Base-by-base conservation (phyloP, 1,284 basidiomycete genomes). In the Veloboletus limbatus region DNA sequence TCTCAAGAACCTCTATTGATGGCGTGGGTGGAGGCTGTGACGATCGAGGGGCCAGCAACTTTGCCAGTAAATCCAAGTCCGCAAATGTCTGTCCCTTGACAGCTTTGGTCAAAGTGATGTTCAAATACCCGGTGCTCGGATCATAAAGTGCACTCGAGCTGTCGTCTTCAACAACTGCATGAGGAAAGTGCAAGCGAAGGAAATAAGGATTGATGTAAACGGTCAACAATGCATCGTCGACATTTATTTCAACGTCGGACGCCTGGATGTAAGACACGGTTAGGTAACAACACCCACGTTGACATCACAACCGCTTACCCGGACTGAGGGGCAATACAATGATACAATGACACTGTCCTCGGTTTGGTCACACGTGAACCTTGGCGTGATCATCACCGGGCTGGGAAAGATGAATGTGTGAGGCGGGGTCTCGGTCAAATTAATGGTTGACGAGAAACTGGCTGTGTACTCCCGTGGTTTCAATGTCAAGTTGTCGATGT, bases 131-230 rank as follows among this genome's bases (percentile, higher is more conserved):
- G 18, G 81, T 76, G 35, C 74, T 72, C 30, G 88, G 78, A 62
- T 91, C 83, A 59, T 91, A 92, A 53, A 70, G 61, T 2, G 88
- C 88, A 24, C 77, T 77, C 17, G 87, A 82, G 21, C 70, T 65
- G 48, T 88, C 83, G 54, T 91, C 88, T 54, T 90, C 88, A 28
- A 81, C 59, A 49, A 81, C 55, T 2, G 75, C 54, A 59, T 81
- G 73, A 24, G 82, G 71, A 59, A 92, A 87, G 57, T 80, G 81
- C 49, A 92, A 73, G 3, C 88, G 82, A 45, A 92, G 73, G 58
- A 85, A 91, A 60, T 91, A 92, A 4, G 88, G 88, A 50, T 83
- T 85, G 60, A 90, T 77, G 59, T 91, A 81, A 32, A 88, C 68
- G n/a, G 79, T 80, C 61, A 91, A 74, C 35, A 85, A 66, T 27